Conservation (phyloP, 257 asterid species). For the Ligustrum vulgare region DNA sequence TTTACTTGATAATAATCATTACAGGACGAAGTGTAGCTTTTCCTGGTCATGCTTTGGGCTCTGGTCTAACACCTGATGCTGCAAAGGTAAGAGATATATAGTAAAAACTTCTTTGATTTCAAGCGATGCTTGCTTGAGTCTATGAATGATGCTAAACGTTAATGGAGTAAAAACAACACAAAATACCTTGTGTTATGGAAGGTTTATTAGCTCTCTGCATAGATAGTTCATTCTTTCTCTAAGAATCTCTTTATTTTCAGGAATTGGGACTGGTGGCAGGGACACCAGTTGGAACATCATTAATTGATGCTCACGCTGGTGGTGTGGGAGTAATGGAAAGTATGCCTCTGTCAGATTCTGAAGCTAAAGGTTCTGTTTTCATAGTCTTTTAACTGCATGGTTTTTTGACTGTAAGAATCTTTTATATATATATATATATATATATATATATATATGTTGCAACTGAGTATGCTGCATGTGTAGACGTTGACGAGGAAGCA, state of each 20-base stretch:
- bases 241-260: conserved; percentile 46
- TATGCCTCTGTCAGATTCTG: conserved; percentile 46
- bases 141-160: conserved; percentile 19
- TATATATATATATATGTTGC: conserved; percentile 1
- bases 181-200: conserved; percentile 18
- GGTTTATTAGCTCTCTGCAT: conserved; percentile 9
- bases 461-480: conserved; percentile 20
- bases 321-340: conserved; percentile 98
- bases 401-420: neutral
- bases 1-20: conserved; percentile 13
- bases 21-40: conserved; percentile 97
- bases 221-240: conserved; percentile 14
- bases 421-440: neutral
- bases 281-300: conserved; percentile 89
- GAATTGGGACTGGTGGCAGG: conserved; percentile 87
- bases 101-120: conserved; percentile 23
- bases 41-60: conserved; percentile 98
- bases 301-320: conserved; percentile 99
- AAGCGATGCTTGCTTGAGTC: conserved; percentile 25
- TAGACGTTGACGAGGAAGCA: conserved; percentile 71
- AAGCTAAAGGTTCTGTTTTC: conserved; percentile 49
- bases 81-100: conserved; percentile 76
- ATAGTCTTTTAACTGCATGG: conserved; percentile 7
- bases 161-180: conserved; percentile 7
- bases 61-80: conserved; percentile 78